Conservation (phyloP, 108 stramenopile species). For the Nannochloropsis gaditana region DNA sequence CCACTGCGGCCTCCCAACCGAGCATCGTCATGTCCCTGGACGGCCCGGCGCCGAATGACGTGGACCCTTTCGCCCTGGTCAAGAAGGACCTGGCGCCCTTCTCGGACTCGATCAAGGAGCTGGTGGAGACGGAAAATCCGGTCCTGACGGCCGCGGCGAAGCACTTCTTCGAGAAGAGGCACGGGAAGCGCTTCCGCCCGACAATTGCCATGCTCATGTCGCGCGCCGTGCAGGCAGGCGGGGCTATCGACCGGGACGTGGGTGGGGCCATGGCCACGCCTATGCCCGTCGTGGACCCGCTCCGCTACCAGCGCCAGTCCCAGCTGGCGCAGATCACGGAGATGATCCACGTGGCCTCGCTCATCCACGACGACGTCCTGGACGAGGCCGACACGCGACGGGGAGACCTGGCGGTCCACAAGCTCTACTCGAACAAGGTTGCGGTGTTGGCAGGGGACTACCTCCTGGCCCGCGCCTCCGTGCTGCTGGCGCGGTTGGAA, state of each 20-base stretch:
- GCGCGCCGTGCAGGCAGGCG: conserved; percentile 65
- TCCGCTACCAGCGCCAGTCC: conserved; percentile 56
- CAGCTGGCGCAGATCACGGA: conserved; percentile 94
- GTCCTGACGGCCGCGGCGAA: conserved; percentile 93
- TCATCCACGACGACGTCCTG: conserved; percentile 95
- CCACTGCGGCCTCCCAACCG: not conserved
- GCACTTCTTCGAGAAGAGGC: conserved; percentile 94
- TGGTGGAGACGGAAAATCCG: conserved; percentile 91
- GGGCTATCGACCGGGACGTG: not conserved
- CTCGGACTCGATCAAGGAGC: conserved; percentile 84
- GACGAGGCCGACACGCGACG: conserved; percentile 92
- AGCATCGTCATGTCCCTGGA: not conserved
- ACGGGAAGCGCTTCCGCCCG: conserved; percentile 90
- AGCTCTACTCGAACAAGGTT: conserved; percentile 90
- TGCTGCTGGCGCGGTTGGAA: conserved; percentile 77
- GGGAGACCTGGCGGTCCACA: conserved; percentile 91
- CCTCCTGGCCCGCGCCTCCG: conserved; percentile 82
- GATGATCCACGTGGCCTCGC: conserved; percentile 94
- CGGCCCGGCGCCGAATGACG: not conserved
- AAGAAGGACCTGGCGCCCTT: conserved; percentile 77
- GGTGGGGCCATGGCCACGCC: not conserved
- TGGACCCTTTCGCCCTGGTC: conserved; percentile 59
- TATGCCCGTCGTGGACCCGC: not conserved
- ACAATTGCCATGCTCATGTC: conserved; percentile 87
- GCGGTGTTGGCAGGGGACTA: conserved; percentile 97